Evolutionary conservation across 2,329 filamentous ascomycete species (phyloP).

Genomic region (Ascochyta pisi): DNA sequence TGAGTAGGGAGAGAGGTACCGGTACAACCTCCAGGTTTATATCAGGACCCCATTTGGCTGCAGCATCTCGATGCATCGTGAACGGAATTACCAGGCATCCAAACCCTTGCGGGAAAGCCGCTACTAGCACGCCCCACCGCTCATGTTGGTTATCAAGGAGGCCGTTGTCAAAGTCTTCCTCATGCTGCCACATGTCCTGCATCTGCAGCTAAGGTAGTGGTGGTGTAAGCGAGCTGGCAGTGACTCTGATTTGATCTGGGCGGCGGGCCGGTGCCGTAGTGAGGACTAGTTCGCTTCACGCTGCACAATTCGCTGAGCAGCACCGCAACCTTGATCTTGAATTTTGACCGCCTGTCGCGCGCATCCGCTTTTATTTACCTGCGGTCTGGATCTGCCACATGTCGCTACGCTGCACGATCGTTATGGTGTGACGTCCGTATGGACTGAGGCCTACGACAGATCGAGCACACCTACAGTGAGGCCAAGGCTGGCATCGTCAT

Average conservation of each 20-base stretch:
- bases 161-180: slow-evolving; percentile 43
- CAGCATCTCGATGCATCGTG: slow-evolving; percentile 35
- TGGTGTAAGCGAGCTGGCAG: slow-evolving; percentile 35
- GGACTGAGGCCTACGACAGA: background rate
- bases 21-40: slow-evolving; percentile 43
- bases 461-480: slow-evolving; percentile 15
- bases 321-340: slow-evolving; percentile 14
- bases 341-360: slow-evolving; percentile 31
- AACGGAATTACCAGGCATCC: slow-evolving; percentile 37
- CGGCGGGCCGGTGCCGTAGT: slow-evolving; percentile 40
- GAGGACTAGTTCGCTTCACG: slow-evolving; percentile 33
- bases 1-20: slow-evolving; percentile 20
- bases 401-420: slow-evolving; percentile 35
- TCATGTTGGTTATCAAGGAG: slow-evolving; percentile 45
- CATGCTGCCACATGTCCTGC: slow-evolving; percentile 51
- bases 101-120: slow-evolving; percentile 42
- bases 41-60: slow-evolving; percentile 33
- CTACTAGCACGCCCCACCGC: slow-evolving; percentile 43
- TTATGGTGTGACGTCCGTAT: slow-evolving; percentile 31
- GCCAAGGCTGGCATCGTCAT: slow-evolving; percentile 22
- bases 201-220: slow-evolving; percentile 47
- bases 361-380: slow-evolving; percentile 28
- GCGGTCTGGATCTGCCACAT: slow-evolving; percentile 36
- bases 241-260: slow-evolving; percentile 39
- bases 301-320: slow-evolving; percentile 32